These are phyloP conservation scores for Turnera subulata DNA, from an alignment of 345 rosid genomes.

Conservation along the genomic window DNA sequence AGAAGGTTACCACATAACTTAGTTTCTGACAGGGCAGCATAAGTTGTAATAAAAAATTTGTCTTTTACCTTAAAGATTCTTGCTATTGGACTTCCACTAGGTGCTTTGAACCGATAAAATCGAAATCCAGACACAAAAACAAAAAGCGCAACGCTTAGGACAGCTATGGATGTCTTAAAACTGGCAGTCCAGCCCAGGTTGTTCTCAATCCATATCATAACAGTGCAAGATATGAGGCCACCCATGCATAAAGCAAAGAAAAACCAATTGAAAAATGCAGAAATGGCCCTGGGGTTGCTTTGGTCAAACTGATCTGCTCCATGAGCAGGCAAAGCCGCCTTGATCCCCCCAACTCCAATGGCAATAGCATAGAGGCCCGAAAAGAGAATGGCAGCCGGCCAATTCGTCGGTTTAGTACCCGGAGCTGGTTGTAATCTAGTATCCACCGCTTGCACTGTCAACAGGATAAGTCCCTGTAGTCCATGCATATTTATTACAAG, in stretches of 20 bases:
- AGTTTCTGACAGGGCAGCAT: no score
- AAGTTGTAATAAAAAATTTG: not conserved
- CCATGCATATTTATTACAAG: no score
- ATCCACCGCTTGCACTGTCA: slow-evolving; percentile 49
- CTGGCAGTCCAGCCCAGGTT: slow-evolving; percentile 51
- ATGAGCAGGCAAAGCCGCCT: slow-evolving; percentile 56
- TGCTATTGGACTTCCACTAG: slow-evolving; percentile 44
- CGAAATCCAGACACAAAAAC: slow-evolving; percentile 45
- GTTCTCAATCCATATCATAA: slow-evolving; percentile 63
- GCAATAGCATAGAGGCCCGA: slow-evolving; percentile 49
- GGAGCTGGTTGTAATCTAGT: slow-evolving; percentile 33
- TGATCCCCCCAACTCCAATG: slow-evolving; percentile 53
- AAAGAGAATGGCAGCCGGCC: slow-evolving; percentile 40
- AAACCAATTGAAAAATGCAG: slow-evolving; percentile 59
- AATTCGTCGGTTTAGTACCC: slow-evolving; percentile 20
- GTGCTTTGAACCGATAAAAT: slow-evolving; percentile 38
- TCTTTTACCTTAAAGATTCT: slow-evolving; percentile 32
- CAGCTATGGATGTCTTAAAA: slow-evolving; percentile 27
- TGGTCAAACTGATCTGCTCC: slow-evolving; percentile 62
- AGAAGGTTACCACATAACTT: no score
- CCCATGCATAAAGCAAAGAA: slow-evolving; percentile 49
- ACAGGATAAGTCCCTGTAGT: slow-evolving; percentile 43
- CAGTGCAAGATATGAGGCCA: slow-evolving; percentile 42
- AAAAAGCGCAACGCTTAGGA: slow-evolving; percentile 30
- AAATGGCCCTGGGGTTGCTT: slow-evolving; percentile 27